Conservation (phyloP, 371 early-diverging fungal species). For the Haplosporangium sp. region DNA sequence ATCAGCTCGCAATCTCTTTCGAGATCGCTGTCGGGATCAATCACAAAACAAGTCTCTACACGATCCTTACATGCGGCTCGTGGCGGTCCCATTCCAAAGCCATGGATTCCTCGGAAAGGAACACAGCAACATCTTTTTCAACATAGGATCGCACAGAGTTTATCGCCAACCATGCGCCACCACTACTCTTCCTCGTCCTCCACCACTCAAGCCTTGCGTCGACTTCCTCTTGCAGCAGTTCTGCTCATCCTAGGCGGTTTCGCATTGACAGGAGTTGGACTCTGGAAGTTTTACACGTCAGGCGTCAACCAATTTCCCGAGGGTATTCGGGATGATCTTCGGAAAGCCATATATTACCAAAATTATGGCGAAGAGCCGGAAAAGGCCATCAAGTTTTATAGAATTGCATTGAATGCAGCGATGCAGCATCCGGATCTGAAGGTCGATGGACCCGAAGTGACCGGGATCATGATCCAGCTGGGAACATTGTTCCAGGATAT, state of each 20-base stretch:
- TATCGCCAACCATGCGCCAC: no score
- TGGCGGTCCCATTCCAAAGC: no score
- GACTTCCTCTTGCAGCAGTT: conserved; percentile 39
- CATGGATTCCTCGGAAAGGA: no score
- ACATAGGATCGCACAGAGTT: no score
- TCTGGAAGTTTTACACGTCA: conserved; percentile 67
- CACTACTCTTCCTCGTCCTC: conserved; percentile 7
- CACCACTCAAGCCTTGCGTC: neutral
- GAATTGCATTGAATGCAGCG: conserved; percentile 61
- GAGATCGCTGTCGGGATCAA: no score
- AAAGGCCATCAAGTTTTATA: conserved; percentile 63
- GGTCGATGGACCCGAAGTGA: conserved; percentile 64
- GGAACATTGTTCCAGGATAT: conserved; percentile 63
- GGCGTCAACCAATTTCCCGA: conserved; percentile 69
- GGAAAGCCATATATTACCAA: conserved; percentile 71
- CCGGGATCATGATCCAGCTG: conserved; percentile 73
- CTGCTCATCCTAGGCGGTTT: conserved; percentile 58
- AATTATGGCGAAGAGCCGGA: conserved; percentile 61
- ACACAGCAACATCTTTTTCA: no score
- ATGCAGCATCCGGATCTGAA: conserved; percentile 61
- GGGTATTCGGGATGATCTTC: conserved; percentile 64
- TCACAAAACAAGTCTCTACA: no score
- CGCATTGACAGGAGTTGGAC: conserved; percentile 59
- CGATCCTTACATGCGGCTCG: no score
- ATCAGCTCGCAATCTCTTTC: no score